Conservation (phyloP, 2,329 filamentous ascomycete genomes). For the Rugonectria rugulosa region DNA sequence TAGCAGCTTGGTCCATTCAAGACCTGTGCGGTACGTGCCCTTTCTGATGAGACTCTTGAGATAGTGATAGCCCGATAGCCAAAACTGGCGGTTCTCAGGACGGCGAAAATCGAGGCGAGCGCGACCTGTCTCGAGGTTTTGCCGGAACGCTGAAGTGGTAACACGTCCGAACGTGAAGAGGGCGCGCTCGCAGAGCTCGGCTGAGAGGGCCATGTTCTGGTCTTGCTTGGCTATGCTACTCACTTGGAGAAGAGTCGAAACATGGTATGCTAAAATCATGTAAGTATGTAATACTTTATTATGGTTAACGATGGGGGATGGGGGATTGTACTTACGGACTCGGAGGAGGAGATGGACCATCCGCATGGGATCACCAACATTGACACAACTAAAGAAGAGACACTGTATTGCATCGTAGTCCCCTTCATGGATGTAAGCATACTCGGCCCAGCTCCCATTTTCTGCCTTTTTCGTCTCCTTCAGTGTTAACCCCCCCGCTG, state of each 20-base stretch:
- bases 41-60: conserved; percentile 85
- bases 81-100: conserved; percentile 91
- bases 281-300: background rate
- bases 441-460: conserved; percentile 69
- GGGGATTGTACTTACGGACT: conserved; percentile 43
- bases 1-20: conserved; percentile 92
- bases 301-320: background rate
- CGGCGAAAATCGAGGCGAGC: conserved; percentile 82
- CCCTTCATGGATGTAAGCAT: conserved; percentile 77
- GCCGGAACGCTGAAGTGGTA: conserved; percentile 81
- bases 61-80: conserved; percentile 89
- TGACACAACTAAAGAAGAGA: conserved; percentile 81
- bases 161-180: conserved; percentile 94
- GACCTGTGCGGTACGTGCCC: conserved; percentile 90
- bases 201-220: conserved; percentile 83
- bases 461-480: conserved; percentile 55
- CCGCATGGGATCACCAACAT: conserved; percentile 81
- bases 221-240: conserved; percentile 93
- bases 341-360: conserved; percentile 74
- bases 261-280: conserved; percentile 73
- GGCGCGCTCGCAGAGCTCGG: conserved; percentile 88
- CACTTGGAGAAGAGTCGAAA: conserved; percentile 92
- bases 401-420: conserved; percentile 78
- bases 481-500: conserved; percentile 87
- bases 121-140: conserved; percentile 77